Evolutionary conservation across 805 yeast species (phyloP).

Genomic region (Yueomyces sp.): DNA sequence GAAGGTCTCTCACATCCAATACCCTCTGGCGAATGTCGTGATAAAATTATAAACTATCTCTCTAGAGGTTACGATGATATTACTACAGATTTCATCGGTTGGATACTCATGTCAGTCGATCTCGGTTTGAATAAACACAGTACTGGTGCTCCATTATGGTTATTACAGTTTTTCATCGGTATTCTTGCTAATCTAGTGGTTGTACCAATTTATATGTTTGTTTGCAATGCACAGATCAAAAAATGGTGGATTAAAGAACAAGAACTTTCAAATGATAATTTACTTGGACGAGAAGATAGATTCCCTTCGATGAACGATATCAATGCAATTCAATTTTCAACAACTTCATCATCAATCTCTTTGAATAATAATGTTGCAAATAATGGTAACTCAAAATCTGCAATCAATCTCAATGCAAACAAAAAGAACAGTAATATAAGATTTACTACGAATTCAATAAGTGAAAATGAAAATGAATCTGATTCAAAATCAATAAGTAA

Average conservation of each 20-base stretch:
- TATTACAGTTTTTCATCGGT: slow-evolving; percentile 37
- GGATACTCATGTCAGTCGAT: slow-evolving; percentile 55
- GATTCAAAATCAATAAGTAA: too few relatives aligned
- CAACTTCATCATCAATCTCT: too few relatives aligned
- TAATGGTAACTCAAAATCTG: too few relatives aligned
- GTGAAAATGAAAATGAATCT: too few relatives aligned
- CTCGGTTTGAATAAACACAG: slow-evolving; percentile 53
- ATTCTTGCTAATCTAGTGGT: slow-evolving; percentile 34
- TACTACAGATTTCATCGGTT: slow-evolving; percentile 75
- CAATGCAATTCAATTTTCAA: too few relatives aligned
- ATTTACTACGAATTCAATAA: too few relatives aligned
- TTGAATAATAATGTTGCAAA: too few relatives aligned
- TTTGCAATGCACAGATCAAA: slow-evolving; percentile 39
- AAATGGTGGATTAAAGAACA: slow-evolving; percentile 31
- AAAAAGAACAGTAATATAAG: too few relatives aligned
- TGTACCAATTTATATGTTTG: slow-evolving; percentile 45
- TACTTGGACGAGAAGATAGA: too few relatives aligned
- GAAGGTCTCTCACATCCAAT: slow-evolving; percentile 79
- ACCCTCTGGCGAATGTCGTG: slow-evolving; percentile 52
- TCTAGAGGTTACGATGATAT: slow-evolving; percentile 57
- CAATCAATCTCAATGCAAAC: too few relatives aligned
- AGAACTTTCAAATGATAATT: neutral
- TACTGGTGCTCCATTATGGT: slow-evolving; percentile 34
- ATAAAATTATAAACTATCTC: slow-evolving; percentile 40
- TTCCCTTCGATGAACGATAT: too few relatives aligned